Conservation (phyloP, 2,329 filamentous ascomycete species). For the Cercospora canescens region DNA sequence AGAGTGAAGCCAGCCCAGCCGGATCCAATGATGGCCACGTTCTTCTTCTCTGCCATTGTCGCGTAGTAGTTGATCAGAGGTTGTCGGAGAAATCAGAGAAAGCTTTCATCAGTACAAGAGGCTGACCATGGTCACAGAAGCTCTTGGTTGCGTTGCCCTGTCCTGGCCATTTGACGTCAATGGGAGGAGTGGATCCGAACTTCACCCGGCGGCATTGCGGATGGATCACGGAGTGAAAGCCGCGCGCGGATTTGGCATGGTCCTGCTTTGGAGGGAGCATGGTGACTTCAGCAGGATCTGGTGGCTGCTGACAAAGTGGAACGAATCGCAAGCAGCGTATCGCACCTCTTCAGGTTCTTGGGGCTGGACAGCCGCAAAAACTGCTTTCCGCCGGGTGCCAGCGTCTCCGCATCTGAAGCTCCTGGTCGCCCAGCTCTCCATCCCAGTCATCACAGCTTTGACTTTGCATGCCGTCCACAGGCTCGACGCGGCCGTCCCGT, state of each 20-base stretch:
- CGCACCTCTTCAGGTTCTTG: neutral
- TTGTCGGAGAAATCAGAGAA: neutral
- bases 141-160: neutral
- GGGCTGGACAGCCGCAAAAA: neutral
- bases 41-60: conserved; percentile 12
- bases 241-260: neutral
- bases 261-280: neutral
- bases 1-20: conserved; percentile 41
- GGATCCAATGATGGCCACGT: conserved; percentile 37
- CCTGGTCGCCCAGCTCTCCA: neutral
- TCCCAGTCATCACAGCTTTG: neutral
- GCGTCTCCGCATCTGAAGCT: neutral
- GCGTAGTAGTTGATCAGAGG: neutral
- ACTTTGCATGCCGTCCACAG: neutral
- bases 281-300: neutral
- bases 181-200: neutral
- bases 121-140: neutral
- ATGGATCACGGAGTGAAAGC: neutral
- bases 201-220: neutral
- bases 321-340: neutral
- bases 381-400: neutral
- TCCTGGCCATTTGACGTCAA: neutral
- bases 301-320: neutral
- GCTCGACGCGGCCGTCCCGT: neutral
- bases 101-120: neutral